Evolutionary conservation across 2,329 filamentous ascomycete species (phyloP).

Genomic region (Fusarium compactum): DNA sequence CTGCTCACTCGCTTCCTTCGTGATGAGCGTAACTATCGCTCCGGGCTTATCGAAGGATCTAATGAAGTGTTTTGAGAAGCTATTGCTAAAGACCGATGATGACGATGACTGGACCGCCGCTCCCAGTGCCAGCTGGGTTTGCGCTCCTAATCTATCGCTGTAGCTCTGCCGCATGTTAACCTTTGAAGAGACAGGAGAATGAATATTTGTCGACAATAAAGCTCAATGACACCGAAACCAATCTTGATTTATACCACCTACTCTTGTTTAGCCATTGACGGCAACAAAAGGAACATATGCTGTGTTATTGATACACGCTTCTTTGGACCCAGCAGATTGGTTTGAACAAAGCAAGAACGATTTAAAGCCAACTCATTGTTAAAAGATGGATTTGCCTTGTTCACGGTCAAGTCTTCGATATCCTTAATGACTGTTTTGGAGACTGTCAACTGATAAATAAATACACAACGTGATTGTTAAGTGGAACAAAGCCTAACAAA

Average conservation of each 20-base stretch:
- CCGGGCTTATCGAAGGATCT: not conserved
- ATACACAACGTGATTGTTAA: not conserved
- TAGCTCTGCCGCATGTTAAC: slow-evolving; percentile 11
- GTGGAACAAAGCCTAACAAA: not conserved
- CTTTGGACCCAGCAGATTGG: not conserved
- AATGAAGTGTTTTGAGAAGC: not conserved
- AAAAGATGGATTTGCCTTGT: not conserved
- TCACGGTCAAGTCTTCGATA: not conserved
- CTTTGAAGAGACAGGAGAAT: not conserved
- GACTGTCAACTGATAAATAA: not conserved
- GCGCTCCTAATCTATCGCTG: not conserved
- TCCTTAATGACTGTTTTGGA: not conserved
- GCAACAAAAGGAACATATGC: not conserved
- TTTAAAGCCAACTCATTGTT: not conserved
- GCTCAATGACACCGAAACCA: not conserved
- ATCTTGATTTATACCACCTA: not conserved
- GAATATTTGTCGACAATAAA: not conserved
- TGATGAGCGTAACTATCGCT: slow-evolving; percentile 7
- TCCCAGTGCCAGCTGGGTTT: not conserved
- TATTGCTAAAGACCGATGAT: not conserved
- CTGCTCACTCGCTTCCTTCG: not conserved
- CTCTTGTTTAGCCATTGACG: not conserved
- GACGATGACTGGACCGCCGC: not conserved
- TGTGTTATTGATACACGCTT: slow-evolving; percentile 2
- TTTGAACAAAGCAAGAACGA: slow-evolving; percentile 14